Evolutionary conservation across 352 stramenopile genomes (phyloP).

Genomic region (Phytophthora chlamydospora): DNA sequence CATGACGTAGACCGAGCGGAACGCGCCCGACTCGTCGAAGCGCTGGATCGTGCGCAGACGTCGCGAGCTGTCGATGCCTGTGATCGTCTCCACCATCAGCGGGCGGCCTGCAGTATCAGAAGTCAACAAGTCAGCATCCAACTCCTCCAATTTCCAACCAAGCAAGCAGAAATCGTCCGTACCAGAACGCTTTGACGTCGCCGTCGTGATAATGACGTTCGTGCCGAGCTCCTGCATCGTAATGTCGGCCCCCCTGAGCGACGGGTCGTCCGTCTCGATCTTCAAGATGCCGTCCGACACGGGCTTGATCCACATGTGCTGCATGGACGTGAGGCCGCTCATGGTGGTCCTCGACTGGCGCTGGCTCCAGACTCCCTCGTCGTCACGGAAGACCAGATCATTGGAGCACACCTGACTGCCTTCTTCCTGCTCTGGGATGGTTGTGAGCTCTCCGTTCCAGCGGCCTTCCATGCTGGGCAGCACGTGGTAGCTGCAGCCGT

Average conservation of each 20-base stretch:
- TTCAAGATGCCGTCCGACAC: conserved; percentile 89
- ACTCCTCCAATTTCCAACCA: neutral
- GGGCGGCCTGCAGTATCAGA: conserved; percentile 50
- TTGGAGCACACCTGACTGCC: conserved; percentile 89
- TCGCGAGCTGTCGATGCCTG: conserved; percentile 78
- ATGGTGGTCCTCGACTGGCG: conserved; percentile 87
- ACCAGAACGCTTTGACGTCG: conserved; percentile 87
- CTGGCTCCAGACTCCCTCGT: conserved; percentile 89
- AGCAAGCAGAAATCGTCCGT: neutral
- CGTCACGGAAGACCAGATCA: conserved; percentile 82
- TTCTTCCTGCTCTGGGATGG: conserved; percentile 76
- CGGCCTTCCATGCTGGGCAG: conserved; percentile 86
- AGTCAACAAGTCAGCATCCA: neutral
- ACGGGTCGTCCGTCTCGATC: conserved; percentile 86
- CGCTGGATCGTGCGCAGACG: conserved; percentile 85
- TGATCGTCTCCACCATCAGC: conserved; percentile 88
- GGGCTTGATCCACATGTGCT: conserved; percentile 90
- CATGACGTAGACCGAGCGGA: conserved; percentile 90
- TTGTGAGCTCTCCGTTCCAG: conserved; percentile 85
- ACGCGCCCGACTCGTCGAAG: conserved; percentile 86
- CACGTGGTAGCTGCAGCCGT: conserved; percentile 86
- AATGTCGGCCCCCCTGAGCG: conserved; percentile 77
- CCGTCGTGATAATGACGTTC: conserved; percentile 84
- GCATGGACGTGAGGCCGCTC: conserved; percentile 82
- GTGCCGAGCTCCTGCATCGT: conserved; percentile 88